Evolutionary conservation across 208 protist genomes (phyloP), one percentile per base, ranked within the genome.

Genomic region (Leishmania gerbilli): DNA sequence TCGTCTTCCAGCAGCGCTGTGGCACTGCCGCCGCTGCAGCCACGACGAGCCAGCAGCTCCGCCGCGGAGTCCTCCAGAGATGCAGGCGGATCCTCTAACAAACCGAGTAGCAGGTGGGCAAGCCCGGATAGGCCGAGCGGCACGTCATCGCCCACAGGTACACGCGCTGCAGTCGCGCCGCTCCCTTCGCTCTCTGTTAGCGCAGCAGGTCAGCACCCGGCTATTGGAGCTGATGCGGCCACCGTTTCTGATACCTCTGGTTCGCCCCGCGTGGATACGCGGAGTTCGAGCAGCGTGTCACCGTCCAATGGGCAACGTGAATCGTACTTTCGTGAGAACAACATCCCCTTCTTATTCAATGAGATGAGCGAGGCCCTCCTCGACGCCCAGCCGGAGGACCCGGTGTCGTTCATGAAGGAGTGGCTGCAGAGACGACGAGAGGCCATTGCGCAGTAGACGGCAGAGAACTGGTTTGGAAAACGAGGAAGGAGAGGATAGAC

Each of bases 311-410:
- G 9, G 27, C 71, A 77, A 51, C 64, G 75, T 31, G 72, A 80
- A 42, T 49, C 42, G 31, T 89, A 86, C 79, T 85, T 89, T 51
- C 85, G 80, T 40, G 56, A 79, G 8, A 79, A 84, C 53, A 37
- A 74, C 24, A 80, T 89, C 53, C 90, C 91, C 0, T 67, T 71
- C 9, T 83, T 97, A 11, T 92, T 97, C 67, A 89, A 95, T 58
- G 86, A 85, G 55, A 78, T 97, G 40, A 90, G 85, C 21, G 71
- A 71, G 34, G 87, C 85, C 34, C 76, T 97, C 3, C 69, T 96
- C 51, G 77, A 82, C 4, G 86, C 89, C 11, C 82, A 76, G 31
- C 94, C 94, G 19, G 85, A 82, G 62, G 81, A 94, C 74, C 86
- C 91, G 9, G 84, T 94, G 0, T 79, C 84, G 19, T 96, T 88